A percentile compares a stretch with the other conserved stretches of the same genome.
Conservation (phyloP, 208 protist species). For the Leishmania braziliensis region DNA sequence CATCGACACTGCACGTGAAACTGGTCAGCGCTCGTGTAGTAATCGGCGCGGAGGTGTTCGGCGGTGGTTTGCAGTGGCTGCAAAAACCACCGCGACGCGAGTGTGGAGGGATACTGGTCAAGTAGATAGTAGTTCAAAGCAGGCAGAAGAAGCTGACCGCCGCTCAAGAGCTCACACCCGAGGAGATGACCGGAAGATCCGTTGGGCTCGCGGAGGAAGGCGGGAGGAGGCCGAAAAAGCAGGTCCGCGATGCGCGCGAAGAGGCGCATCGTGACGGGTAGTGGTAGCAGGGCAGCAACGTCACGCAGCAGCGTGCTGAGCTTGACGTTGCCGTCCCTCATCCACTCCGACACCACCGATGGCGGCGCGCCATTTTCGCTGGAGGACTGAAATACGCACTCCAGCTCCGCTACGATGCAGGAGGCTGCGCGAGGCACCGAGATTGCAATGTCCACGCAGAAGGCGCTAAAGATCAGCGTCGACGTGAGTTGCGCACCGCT, state of each 20-base stretch:
- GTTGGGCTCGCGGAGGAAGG: too few relatives aligned
- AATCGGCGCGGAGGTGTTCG: constrained; percentile 23
- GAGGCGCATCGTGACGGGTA: constrained; percentile 1
- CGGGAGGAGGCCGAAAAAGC: constrained; percentile 2
- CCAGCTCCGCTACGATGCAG: constrained; percentile 6
- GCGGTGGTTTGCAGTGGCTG: constrained; percentile 22
- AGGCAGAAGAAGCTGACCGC: constrained; percentile 21
- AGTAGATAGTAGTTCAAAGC: constrained; percentile 12
- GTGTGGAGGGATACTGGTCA: constrained; percentile 15
- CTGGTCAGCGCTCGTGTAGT: constrained; percentile 12
- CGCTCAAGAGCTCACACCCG: constrained; percentile 18
- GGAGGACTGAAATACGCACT: not conserved
- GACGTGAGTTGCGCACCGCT: constrained; percentile 27
- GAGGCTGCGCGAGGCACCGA: constrained; percentile 10
- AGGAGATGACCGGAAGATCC: not conserved
- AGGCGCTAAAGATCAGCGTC: constrained; percentile 26
- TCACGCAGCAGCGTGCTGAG: constrained; percentile 15
- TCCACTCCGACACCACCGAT: constrained; percentile 13
- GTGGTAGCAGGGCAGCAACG: constrained; percentile 3
- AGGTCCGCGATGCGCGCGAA: constrained; percentile 14
- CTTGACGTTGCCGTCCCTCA: constrained; percentile 4
- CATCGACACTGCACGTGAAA: constrained; percentile 27
- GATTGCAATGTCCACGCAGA: constrained; percentile 35
- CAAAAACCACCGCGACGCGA: constrained; percentile 25
- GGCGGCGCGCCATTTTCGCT: not conserved